Percentiles rank a stretch among this genome's conserved stretches.
These are phyloP conservation scores for Aspergillus fructus DNA, from an alignment of 2,329 filamentous ascomycete genomes.

Conservation along the genomic window DNA sequence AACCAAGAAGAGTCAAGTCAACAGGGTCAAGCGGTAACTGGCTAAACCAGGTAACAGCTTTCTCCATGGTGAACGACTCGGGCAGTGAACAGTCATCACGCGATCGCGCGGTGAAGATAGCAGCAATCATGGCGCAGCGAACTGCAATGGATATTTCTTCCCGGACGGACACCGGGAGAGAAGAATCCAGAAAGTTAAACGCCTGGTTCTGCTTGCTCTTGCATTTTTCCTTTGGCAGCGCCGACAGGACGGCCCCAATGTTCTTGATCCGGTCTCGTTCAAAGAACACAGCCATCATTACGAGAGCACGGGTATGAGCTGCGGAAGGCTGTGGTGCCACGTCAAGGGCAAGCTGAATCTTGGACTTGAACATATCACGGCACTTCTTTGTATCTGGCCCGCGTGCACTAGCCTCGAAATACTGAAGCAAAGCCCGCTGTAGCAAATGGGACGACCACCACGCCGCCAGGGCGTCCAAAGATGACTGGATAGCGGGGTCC, in stretches of 20 bases:
- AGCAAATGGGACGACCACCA: slow-evolving; percentile 82
- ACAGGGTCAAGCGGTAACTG: slow-evolving; percentile 43
- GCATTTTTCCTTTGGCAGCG: slow-evolving; percentile 46
- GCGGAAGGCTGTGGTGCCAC: slow-evolving; percentile 76
- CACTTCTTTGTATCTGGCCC: slow-evolving; percentile 42
- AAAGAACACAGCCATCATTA: slow-evolving; percentile 60
- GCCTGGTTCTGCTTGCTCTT: slow-evolving; percentile 31
- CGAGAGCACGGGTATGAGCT: slow-evolving; percentile 60
- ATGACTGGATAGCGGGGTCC: slow-evolving; percentile 79
- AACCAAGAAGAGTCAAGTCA: slow-evolving; percentile 43
- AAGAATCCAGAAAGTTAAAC: slow-evolving; percentile 53
- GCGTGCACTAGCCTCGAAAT: slow-evolving; percentile 57
- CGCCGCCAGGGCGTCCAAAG: slow-evolving; percentile 84
- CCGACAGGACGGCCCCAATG: slow-evolving; percentile 54
- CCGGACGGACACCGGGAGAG: slow-evolving; percentile 49
- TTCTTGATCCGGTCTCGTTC: slow-evolving; percentile 52
- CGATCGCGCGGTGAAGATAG: slow-evolving; percentile 46
- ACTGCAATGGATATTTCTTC: slow-evolving; percentile 59
- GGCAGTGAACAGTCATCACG: slow-evolving; percentile 33
- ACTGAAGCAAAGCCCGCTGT: slow-evolving; percentile 66
- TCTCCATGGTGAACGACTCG: slow-evolving; percentile 38
- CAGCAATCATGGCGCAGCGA: slow-evolving; percentile 59
- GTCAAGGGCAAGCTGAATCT: slow-evolving; percentile 68
- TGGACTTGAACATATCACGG: slow-evolving; percentile 46
- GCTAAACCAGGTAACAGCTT: slow-evolving; percentile 44